Evolutionary conservation across 2,329 filamentous ascomycete genomes (phyloP), one percentile per base, ranked within the genome.

Genomic region (Beauveria scarabaeidicola): DNA sequence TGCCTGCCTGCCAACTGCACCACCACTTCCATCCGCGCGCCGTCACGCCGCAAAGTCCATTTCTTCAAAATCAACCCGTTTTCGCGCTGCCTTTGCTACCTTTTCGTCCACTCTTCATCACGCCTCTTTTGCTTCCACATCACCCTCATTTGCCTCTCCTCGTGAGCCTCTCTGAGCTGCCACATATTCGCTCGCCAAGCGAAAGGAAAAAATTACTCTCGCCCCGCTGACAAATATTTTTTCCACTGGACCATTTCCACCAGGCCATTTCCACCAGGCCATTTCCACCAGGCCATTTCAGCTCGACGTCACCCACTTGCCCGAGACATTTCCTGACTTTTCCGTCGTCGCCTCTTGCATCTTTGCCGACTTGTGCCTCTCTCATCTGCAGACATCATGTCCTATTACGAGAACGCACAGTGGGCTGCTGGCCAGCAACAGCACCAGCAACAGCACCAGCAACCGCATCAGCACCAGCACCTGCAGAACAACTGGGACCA

Each of bases 401-500:
- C 75, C 66, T 77, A 77, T 68, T 77, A 77, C 73, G 74, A 77
- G 63, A 76, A 76, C 66, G 68, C 70, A 38, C 75, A 74, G 66
- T 74, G 75, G 75, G 69, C 74, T 61, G 66, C 68, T 25, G 63
- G 60, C 62, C 61, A 63, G 27, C 61, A 36, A 56, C 61, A 62
- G 50, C 47, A 51, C 7, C 47, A 51, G n/a, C 47, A n/a, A 23
- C 23, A 44, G 25, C 61, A 23, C 55, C 61, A 62, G 47, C 47
- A 51, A 6, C 47, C 36, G n/a, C 47, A n/a, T 23, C 23, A 44
- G 25, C 61, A 36, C 56, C 61, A 63, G 50, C 50, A 52, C n/a
- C 50, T 25, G 21, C 50, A 21, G 50, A 77, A 73, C 68, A 77
- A 71, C 69, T 78, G 75, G 75, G 75, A 78, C n/a, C 75, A 76